These are phyloP conservation scores for Pseudomonodictys pantanalensis DNA, from an alignment of 495 filamentous ascomycete species.

Conservation along the genomic window DNA sequence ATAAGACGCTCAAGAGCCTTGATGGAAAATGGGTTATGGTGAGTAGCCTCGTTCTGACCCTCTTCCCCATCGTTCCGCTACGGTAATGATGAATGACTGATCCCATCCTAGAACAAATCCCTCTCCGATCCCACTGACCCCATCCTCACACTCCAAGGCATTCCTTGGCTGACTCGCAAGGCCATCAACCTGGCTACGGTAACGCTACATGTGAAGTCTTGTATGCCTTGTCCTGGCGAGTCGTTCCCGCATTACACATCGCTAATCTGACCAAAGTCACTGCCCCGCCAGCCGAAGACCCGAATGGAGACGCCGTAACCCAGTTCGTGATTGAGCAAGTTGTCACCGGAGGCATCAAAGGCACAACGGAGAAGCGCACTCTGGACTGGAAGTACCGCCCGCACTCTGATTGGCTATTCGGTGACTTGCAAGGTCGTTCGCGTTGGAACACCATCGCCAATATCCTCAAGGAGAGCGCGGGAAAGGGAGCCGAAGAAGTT, in stretches of 20 bases:
- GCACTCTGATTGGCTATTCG: slow-evolving; percentile 81
- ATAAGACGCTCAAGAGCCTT: slow-evolving; percentile 69
- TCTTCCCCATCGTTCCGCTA: neutral
- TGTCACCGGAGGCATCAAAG: slow-evolving; percentile 70
- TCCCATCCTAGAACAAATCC: slow-evolving; percentile 67
- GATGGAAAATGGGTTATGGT: slow-evolving; percentile 79
- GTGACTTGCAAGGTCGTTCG: slow-evolving; percentile 60
- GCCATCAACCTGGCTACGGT: slow-evolving; percentile 68
- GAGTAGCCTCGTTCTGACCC: slow-evolving; percentile 31
- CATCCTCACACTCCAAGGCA: slow-evolving; percentile 73
- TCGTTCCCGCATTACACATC: neutral
- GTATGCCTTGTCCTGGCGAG: neutral
- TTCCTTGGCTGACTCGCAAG: slow-evolving; percentile 80
- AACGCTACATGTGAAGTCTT: slow-evolving; percentile 51
- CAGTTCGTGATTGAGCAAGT: slow-evolving; percentile 83
- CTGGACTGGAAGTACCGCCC: slow-evolving; percentile 68
- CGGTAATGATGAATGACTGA: neutral
- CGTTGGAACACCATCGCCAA: slow-evolving; percentile 48
- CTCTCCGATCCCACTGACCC: slow-evolving; percentile 70
- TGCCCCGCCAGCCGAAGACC: slow-evolving; percentile 18
- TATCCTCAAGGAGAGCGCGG: slow-evolving; percentile 45
- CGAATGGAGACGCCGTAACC: slow-evolving; percentile 38
- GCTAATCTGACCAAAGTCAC: slow-evolving; percentile 51
- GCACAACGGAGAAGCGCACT: slow-evolving; percentile 66
- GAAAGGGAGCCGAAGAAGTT: slow-evolving; percentile 40